Base-by-base conservation (phyloP, 768 basidiomycete species). In the Trametes villosa region DNA sequence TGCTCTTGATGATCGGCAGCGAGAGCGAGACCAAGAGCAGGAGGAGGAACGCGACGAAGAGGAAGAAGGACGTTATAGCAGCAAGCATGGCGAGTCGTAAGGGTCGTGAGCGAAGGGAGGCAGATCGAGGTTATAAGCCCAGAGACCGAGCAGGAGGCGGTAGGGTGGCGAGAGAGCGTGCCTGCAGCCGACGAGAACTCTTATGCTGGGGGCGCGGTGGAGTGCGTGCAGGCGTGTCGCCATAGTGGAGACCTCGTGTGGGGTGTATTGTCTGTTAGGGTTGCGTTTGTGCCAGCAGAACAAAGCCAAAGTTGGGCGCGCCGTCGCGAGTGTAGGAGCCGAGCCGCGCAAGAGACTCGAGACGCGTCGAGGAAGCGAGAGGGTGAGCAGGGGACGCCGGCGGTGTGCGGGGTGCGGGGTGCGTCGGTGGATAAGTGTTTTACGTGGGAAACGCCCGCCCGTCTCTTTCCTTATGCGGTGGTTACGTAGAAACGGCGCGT, bases 11-110 rank as follows among this genome's bases (percentile, higher is more conserved):
- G 69, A 87, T 81, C 17, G 86, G 86, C 20, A 80, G 79, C 9
- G 86, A 87, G 51, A 88, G 77, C 24, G 85, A 82, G 34, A 84
- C 83, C 15, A 89, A 77, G 50, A 90, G 79, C 30, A 89, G 75
- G 31, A 89, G 78, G 36, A 89, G 63, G 68, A 85, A 88, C 5
- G 84, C 83, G 29, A 78, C 67, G 68, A 85, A 78, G 59, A 80
- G 64, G 40, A 84, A 70, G 42, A 82, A 61, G 42, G 83, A 75
- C 3, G 78, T 68, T 26, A 82, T 53, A 15, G 71, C 60, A 55
- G 65, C 60, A 26, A 70, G 53, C 71, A 70, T 72, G 56, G 27
- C 52, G 42, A 47, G 27, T 51, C 57, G 57, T 59, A 26, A 53
- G 31, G 40, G 51, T 34, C 45, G 50, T 52, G 15, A 44, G 8